Conservation (phyloP, 1,284 basidiomycete species). For the Irpex sp. region DNA sequence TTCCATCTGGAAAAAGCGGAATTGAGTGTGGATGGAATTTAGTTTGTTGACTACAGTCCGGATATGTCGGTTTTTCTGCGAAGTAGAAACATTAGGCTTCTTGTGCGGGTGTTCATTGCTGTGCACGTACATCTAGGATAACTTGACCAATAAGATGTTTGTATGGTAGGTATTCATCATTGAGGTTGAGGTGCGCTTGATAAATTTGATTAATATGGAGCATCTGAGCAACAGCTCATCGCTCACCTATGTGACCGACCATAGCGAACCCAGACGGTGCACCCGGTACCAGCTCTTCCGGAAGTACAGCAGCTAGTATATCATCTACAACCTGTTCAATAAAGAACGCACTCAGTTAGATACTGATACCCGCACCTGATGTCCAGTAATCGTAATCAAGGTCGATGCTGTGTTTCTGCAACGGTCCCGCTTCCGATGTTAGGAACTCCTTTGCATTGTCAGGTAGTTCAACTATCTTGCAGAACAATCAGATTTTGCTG, state of each 20-base stretch:
- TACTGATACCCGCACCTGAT: slow-evolving; percentile 48
- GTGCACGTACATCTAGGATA: slow-evolving; percentile 75
- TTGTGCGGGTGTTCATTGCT: background rate
- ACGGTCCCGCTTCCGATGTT: slow-evolving; percentile 43
- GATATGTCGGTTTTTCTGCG: slow-evolving; percentile 79
- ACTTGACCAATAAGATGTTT: slow-evolving; percentile 90
- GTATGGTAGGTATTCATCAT: slow-evolving; percentile 88
- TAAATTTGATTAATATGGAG: background rate
- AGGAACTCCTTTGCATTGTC: slow-evolving; percentile 53
- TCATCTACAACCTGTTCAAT: slow-evolving; percentile 58
- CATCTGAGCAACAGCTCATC: too few relatives aligned
- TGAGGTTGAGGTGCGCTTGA: slow-evolving; percentile 84
- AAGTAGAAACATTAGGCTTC: background rate
- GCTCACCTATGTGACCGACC: slow-evolving; percentile 85
- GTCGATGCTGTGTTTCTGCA: slow-evolving; percentile 58
- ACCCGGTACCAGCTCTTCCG: slow-evolving; percentile 69
- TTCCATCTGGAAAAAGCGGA: slow-evolving; percentile 97
- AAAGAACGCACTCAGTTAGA: background rate
- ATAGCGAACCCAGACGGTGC: slow-evolving; percentile 87
- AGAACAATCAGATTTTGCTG: slow-evolving; percentile 14
- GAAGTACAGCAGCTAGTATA: slow-evolving; percentile 77
- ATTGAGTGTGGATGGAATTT: slow-evolving; percentile 82
- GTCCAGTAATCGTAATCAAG: slow-evolving; percentile 86
- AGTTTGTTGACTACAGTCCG: slow-evolving; percentile 96
- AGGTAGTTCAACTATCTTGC: slow-evolving; percentile 67